Evolutionary conservation across 2,329 filamentous ascomycete species (phyloP).

Genomic region (Penicillium capsulatum): DNA sequence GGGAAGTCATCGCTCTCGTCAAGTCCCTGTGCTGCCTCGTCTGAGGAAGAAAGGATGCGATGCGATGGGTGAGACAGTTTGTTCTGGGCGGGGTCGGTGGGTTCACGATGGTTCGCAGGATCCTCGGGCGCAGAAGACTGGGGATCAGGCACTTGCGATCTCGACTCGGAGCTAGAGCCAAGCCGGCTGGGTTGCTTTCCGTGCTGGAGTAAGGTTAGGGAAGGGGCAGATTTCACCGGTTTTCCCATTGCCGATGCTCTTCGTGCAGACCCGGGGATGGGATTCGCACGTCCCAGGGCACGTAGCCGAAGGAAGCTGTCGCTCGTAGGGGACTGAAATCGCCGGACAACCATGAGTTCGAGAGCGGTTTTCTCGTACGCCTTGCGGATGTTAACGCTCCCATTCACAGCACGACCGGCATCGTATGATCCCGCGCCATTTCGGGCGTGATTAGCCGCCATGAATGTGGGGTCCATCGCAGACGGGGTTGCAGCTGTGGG

Average conservation of each 20-base stretch:
- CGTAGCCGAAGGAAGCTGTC: slow-evolving; percentile 42
- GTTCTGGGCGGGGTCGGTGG: slow-evolving; percentile 21
- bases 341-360: slow-evolving; percentile 44
- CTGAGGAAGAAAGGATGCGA: slow-evolving; percentile 34
- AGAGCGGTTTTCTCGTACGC: slow-evolving; percentile 43
- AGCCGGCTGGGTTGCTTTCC: slow-evolving; percentile 18
- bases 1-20: slow-evolving; percentile 25
- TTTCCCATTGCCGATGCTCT: slow-evolving; percentile 26
- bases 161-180: slow-evolving; percentile 21
- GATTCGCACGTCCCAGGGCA: slow-evolving; percentile 23
- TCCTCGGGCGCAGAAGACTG: slow-evolving; percentile 30
- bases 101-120: slow-evolving; percentile 24
- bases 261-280: slow-evolving; percentile 10
- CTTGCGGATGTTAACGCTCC: slow-evolving; percentile 32
- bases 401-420: slow-evolving; percentile 27
- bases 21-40: slow-evolving; percentile 25
- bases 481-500: slow-evolving; percentile 32
- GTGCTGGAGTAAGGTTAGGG: slow-evolving; percentile 30
- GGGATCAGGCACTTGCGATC: slow-evolving; percentile 22
- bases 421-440: slow-evolving; percentile 30
- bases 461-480: slow-evolving; percentile 34
- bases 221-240: slow-evolving; percentile 35
- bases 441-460: slow-evolving; percentile 29
- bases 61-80: slow-evolving; percentile 33
- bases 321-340: slow-evolving; percentile 43